phyloP scores from a whole-genome alignment of 495 filamentous ascomycete genomes.

The Hypoxylon trugodes region DNA sequence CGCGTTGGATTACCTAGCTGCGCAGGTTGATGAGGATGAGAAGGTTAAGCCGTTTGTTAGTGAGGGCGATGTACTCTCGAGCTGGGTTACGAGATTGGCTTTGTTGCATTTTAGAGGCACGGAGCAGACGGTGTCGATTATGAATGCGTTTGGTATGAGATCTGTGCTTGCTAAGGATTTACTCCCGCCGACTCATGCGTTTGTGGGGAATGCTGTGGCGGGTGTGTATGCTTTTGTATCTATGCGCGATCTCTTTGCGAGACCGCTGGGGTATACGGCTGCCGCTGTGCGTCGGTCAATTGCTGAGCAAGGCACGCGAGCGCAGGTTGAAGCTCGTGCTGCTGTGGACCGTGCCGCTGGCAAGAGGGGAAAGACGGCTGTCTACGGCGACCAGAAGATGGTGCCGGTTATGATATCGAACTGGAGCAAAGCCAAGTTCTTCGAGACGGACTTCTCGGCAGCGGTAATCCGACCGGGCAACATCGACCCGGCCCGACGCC shows the following conservation, averaged over 20 bases:
- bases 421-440: slow-evolving; percentile 57
- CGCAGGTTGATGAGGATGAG: slow-evolving; percentile 34
- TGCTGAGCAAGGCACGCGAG: slow-evolving; percentile 52
- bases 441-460: slow-evolving; percentile 55
- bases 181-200: slow-evolving; percentile 40
- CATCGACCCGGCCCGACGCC: slow-evolving; percentile 20
- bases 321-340: slow-evolving; percentile 52
- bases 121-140: slow-evolving; percentile 38
- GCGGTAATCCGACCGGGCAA: slow-evolving; percentile 46
- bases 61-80: slow-evolving; percentile 53
- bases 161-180: slow-evolving; percentile 34
- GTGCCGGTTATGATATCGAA: slow-evolving; percentile 53
- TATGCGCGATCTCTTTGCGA: slow-evolving; percentile 45
- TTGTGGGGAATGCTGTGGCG: slow-evolving; percentile 45
- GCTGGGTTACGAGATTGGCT: slow-evolving; percentile 46
- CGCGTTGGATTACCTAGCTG: slow-evolving; percentile 36
- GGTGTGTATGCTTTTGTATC: slow-evolving; percentile 43
- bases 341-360: slow-evolving; percentile 13
- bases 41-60: slow-evolving; percentile 50
- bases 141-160: slow-evolving; percentile 47
- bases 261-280: slow-evolving; percentile 50
- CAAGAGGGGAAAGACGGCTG: slow-evolving; percentile 22
- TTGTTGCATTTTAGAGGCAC: slow-evolving; percentile 16
- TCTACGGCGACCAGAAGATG: slow-evolving; percentile 51
- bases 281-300: slow-evolving; percentile 49